Base-by-base conservation (phyloP, 495 filamentous ascomycete genomes). In the Penicillium goetzii region DNA sequence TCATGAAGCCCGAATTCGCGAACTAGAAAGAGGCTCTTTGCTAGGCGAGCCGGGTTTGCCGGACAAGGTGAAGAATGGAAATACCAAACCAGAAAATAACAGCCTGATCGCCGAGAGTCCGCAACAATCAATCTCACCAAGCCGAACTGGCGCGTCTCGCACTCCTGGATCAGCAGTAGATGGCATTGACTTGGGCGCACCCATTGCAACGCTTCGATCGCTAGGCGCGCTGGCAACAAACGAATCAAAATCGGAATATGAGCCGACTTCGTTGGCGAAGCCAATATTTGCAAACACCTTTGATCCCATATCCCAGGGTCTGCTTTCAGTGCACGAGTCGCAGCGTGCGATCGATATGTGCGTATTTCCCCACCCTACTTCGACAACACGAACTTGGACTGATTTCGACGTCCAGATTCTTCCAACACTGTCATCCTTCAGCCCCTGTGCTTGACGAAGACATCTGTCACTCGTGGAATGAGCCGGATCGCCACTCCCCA, bases 171-270 rank as follows among this genome's bases (percentile, higher is more conserved):
- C 58, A 12, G 60, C 21, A 17, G 28, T 68, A 12, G 62, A 68
- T 28, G 58, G 54, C 11, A 68, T 68, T 56, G 45, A 59, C 23
- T 28, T 68, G 11, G 66, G 62, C n/a, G 43, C 66, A 5, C 66
- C 66, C 19, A 65, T 68, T 43, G 66, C 66, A 11, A 68, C 66
- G 4, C 59, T 68, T 2, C 53, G 66, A 38, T 68, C 66, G 3
- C 38, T 68, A 32, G 26, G 63, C 9, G 66, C 34, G 5, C 58
- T 68, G 8, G 45, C 62, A 28, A 62, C 34, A 19, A 52, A 68
- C 28, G 54, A 38, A 4, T 4, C 32, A 2, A 45, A 9, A 25
- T n/a, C 14, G 40, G 14, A 41, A 41, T 41, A n/a, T 41, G 40
- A 41, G 40, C 33, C 33, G 33, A 34, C 33, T 34, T 34, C 33